Base-by-base conservation (phyloP, 2,329 filamentous ascomycete species). In the Niveomyces coronatus region DNA sequence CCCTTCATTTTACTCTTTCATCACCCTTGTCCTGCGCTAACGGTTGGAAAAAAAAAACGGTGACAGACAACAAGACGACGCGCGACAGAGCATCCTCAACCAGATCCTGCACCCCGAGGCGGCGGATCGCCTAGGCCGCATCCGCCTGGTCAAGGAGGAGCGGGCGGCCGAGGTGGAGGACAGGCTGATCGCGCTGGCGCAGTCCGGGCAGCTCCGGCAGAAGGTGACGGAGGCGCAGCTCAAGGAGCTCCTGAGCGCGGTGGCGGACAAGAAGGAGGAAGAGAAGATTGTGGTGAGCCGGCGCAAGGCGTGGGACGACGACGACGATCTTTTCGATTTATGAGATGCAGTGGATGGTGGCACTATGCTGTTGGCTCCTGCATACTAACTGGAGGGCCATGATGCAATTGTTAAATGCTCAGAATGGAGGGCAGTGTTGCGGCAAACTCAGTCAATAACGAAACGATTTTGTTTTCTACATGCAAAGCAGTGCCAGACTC, bases 31-130 rank as follows among this genome's bases (percentile, higher is more conserved):
- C n/a, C n/a, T n/a, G n/a, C n/a, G n/a, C 13, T 19, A 16, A 13
- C 34, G 26, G 32, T 18, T n/a, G n/a, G n/a, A n/a, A n/a, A n/a
- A n/a, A n/a, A n/a, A n/a, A n/a, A n/a, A n/a, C n/a, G n/a, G 17
- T 16, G 23, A 40, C 48, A 71, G 62, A 47, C 58, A 65, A 54
- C 63, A 74, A 49, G 71, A 75, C 47, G 84, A 89, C 58, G 80
- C 82, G 27, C 82, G 86, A 43, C 68, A 78, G 52, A 71, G 76
- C 43, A 82, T 95, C 50, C 79, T 98, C 45, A 76, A 74, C 50
- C 91, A 96, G 63, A 96, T 98, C 67, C 85, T 98, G 45, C 81
- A 88, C 53, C 91, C 91, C 48, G 86, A 89, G 55, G 91, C 91
- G 14, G 84, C 86, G 44, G 91, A 98, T 65, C 84, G 91, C 11